Evolutionary conservation across 1,284 basidiomycete species (phyloP), one percentile per base, ranked within the genome.

Genomic region (Trametes sp.): DNA sequence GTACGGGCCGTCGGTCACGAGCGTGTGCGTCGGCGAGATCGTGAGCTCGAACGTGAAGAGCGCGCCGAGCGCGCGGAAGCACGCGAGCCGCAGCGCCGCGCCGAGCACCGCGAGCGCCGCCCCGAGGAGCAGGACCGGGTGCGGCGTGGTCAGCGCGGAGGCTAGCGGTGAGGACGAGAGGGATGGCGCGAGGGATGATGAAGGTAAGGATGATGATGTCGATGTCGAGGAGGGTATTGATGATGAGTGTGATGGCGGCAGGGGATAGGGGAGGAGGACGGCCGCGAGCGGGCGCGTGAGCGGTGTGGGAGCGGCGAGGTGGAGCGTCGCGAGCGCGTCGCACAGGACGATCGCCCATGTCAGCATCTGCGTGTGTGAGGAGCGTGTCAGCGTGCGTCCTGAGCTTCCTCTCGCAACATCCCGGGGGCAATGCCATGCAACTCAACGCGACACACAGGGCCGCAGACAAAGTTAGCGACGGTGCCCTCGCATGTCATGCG

Each of bases 21-120:
- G 72, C 33, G 53, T 53, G 62, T 75, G 74, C 29, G 58, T 41
- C 8, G 70, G 70, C 26, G 66, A 66, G 59, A 74, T 74, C 19
- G 73, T 62, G 63, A 75, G 61, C 62, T 75, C 73, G 64, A 73
- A 75, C 26, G 74, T 75, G 69, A 75, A 75, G 45, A 73, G 67
- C 16, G 66, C 23, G 19, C 74, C 74, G 16, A 75, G 69, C 44
- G 69, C 58, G 42, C 66, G 68, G 69, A 71, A 74, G 64, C 72
- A 75, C 51, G 66, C 62, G 36, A 70, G 38, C 44, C 74, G 72
- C 23, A 75, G 57, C 23, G 56, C 23, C 14, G 65, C 63, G 36
- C 70, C 73, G 51, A 52, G 33, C 26, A 64, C 24, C 3, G 67
- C 62, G 24, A 62, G 48, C n/a, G 65, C 31, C 41, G 70, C 59